phyloP scores from a whole-genome alignment of 257 asterid genomes.

The Cordia subcordata region DNA sequence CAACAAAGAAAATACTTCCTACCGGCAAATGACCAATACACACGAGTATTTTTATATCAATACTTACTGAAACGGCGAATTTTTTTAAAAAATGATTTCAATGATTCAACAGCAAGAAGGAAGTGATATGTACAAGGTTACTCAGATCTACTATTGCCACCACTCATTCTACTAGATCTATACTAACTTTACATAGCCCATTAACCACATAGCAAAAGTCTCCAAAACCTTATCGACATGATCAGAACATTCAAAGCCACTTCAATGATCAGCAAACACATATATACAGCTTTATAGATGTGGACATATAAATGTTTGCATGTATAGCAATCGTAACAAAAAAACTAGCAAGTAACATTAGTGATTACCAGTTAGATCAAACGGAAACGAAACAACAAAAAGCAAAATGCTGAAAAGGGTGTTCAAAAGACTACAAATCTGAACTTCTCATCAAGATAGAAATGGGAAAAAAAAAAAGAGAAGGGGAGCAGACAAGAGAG shows the following conservation, averaged over 20 bases:
- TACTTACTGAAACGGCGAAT: neutral
- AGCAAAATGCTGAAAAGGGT: neutral
- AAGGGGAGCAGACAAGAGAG: neutral
- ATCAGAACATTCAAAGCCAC: no score
- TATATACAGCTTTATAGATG: slow-evolving; percentile 14
- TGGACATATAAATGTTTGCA: slow-evolving; percentile 1
- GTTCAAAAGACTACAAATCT: neutral
- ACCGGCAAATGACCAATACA: slow-evolving; percentile 37
- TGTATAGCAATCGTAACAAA: neutral
- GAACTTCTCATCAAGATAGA: neutral
- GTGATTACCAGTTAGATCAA: slow-evolving; percentile 31
- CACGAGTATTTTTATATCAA: neutral
- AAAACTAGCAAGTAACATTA: neutral
- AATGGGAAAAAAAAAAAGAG: slow-evolving; percentile 1
- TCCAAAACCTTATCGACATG: no score
- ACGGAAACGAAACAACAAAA: slow-evolving; percentile 4
- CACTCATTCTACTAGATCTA: no score
- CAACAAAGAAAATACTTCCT: slow-evolving; percentile 1
- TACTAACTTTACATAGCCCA: no score
- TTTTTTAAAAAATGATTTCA: no score
- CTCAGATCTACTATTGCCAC: no score
- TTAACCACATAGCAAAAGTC: no score
- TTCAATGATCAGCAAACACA: no score
- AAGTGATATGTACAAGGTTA: no score
- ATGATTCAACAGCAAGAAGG: no score